Evolutionary conservation across 78 protist genomes (phyloP), one percentile per base, ranked within the genome.

Genomic region (Dictyostelium brefeldianum): DNA sequence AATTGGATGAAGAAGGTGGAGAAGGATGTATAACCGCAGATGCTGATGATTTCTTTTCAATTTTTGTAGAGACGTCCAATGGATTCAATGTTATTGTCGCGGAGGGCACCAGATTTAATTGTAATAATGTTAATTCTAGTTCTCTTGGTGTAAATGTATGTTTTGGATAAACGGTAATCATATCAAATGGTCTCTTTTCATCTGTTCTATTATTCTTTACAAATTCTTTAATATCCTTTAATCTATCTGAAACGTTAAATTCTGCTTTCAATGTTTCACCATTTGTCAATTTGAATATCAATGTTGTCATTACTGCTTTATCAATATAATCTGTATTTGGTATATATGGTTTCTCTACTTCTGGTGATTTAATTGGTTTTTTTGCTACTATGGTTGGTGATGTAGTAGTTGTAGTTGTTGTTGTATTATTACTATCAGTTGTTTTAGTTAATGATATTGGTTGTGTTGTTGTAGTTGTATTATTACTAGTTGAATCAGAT

Each of bases 121-220:
- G 47, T n/a, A 36, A 57, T 43, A 80, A 59, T 31, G 75, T 59
- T 43, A n/a, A 43, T 9, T 48, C 29, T 27, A 36, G 41, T 15
- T 80, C 85, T 22, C 5, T 43, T 5, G 43, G 12, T 31, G 56
- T 59, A 59, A 80, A 80, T 59, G 43, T 20, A 27, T 59, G 36
- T 80, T 80, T 80, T 29, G 85, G 85, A 59, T 59, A 79, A 9
- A 65, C n/a, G 0, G 67, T 59, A 27, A 79, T 79, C 70, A 79
- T 36, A 79, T 79, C 48, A 41, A 56, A 79, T 78, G 83, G 53
- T 31, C 62, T 47, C 17, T 54, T 78, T n/a, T 64, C 83, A 78
- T 78, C 83, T 53, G 57, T 78, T 78, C 83, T 78, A 78, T 81
- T 62, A 73, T 81, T 29, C 18, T 71, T 43, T 31, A 71, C 43